Percentiles rank a stretch among this genome's conserved stretches.
These are phyloP conservation scores for Fragaria nilgerrensis DNA, from an alignment of 306 rosid genomes.

Conservation along the genomic window DNA sequence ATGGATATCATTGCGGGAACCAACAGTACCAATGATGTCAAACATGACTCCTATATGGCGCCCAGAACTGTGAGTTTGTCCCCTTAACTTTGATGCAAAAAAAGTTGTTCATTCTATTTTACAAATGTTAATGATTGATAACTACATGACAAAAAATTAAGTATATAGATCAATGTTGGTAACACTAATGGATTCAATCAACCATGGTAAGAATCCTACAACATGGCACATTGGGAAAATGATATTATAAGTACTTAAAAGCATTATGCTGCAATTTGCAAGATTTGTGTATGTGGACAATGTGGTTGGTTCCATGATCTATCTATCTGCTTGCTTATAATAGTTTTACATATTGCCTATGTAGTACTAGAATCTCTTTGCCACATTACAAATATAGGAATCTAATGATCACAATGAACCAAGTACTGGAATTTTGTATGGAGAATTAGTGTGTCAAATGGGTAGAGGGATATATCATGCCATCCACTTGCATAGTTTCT, in stretches of 20 bases:
- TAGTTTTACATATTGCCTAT: neutral
- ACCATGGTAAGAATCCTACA: neutral
- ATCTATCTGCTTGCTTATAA: conserved; percentile 3
- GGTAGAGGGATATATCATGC: neutral
- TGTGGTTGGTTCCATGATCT: conserved; percentile 8
- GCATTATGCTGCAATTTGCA: neutral
- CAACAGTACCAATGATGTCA: conserved; percentile 54
- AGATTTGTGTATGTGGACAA: neutral
- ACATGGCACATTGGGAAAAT: neutral
- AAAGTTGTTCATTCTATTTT: conserved; percentile 21
- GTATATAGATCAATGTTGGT: neutral
- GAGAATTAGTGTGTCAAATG: neutral
- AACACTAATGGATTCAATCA: neutral
- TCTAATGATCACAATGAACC: neutral
- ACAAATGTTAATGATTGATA: conserved; percentile 13
- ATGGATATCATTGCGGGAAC: conserved; percentile 99
- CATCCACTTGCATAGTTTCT: neutral
- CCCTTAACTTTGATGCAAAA: conserved; percentile 20
- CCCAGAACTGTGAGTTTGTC: conserved; percentile 70
- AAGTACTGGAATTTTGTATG: neutral
- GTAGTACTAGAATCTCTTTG: neutral
- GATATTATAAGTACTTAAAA: neutral
- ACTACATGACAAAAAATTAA: neutral
- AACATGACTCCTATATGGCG: conserved; percentile 54
- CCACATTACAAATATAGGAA: neutral